phyloP scores from a whole-genome alignment of 805 yeast species.

The Ogataea thermomethanolica region DNA sequence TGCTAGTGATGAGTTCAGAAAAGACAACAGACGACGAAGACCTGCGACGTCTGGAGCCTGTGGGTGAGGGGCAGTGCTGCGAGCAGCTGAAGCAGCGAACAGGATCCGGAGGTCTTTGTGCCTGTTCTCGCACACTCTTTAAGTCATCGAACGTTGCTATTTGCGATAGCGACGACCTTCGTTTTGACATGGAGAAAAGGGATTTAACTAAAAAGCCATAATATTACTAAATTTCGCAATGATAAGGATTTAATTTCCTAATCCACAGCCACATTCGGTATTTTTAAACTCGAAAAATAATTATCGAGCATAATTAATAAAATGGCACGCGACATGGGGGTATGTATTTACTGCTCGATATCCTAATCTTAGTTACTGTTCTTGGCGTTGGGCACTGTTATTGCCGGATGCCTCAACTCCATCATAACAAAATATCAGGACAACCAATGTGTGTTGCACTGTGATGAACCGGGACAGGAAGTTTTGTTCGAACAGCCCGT shows the following conservation, averaged over 20 bases:
- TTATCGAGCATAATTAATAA: not conserved
- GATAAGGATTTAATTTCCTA: constrained; percentile 1
- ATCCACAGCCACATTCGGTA: constrained; percentile 4
- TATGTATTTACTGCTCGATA: not conserved
- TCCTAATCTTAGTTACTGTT: constrained; percentile 27
- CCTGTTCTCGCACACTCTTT: not conserved
- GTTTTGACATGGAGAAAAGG: constrained; percentile 5
- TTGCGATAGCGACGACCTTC: constrained; percentile 26
- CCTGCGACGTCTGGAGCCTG: constrained; percentile 14
- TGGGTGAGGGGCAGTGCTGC: constrained; percentile 10
- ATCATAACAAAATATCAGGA: constrained; percentile 74
- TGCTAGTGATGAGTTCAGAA: constrained; percentile 19
- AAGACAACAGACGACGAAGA: constrained; percentile 25
- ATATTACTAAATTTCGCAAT: constrained; percentile 1
- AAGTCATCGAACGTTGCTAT: constrained; percentile 18
- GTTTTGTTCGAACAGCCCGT: constrained; percentile 71
- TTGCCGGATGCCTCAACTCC: constrained; percentile 71
- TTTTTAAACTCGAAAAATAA: not conserved
- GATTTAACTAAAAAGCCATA: not conserved
- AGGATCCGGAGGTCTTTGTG: not conserved
- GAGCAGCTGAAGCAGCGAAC: constrained; percentile 6
- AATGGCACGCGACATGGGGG: constrained; percentile 2
- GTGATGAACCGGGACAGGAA: constrained; percentile 46
- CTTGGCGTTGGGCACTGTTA: constrained; percentile 49
- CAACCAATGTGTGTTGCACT: constrained; percentile 61